Evolutionary conservation across 2,329 filamentous ascomycete genomes (phyloP), one percentile per base, ranked within the genome.

Genomic region (Fusarium neocosmosporiellum): DNA sequence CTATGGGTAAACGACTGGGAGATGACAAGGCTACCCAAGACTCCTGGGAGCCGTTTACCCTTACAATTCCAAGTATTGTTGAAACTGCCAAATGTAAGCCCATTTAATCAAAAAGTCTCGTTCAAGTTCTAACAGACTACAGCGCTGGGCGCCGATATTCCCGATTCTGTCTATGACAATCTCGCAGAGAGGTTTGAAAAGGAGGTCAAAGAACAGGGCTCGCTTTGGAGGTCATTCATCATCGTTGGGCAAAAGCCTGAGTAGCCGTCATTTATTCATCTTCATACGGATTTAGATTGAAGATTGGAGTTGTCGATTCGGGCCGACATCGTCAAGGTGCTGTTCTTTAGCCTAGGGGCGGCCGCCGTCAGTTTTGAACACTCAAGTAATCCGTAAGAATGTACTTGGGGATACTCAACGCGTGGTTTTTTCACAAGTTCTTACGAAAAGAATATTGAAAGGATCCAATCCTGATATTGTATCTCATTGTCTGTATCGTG

Each of bases 121-220:
- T 5, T 13, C 2, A n/a, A 7, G 8, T 24, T 16, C 61, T 66
- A 5, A 72, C 29, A 27, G 11, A 2, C 0, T 22, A 0, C 1
- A 72, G 70, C 39, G 0, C 18, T 72, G 5, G 41, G 59, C 7
- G 69, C 59, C 0, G 10, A 70, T 22, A 20, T 72, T 10, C 46
- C 61, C 0, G n/a, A 58, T 0, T 66, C 54, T 1, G 22, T 33
- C 2, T 60, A 63, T 4, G 33, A 70, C 4, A 43, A 63, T 2
- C 33, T 72, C 1, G 54, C 43, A 0, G 66, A 53, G 11, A 66
- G 69, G 2, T 72, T 72, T 24, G 66, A 72, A 31, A 63, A 66
- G 2, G 69, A 72, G 27, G 54, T 62, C 4, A 37, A 59, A 7
- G 61, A 63, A 7, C 36, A 63, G 1, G 65, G 69, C 4, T 62